These are phyloP conservation scores for Russula abietina DNA, from an alignment of 768 basidiomycete genomes.

Conservation along the genomic window DNA sequence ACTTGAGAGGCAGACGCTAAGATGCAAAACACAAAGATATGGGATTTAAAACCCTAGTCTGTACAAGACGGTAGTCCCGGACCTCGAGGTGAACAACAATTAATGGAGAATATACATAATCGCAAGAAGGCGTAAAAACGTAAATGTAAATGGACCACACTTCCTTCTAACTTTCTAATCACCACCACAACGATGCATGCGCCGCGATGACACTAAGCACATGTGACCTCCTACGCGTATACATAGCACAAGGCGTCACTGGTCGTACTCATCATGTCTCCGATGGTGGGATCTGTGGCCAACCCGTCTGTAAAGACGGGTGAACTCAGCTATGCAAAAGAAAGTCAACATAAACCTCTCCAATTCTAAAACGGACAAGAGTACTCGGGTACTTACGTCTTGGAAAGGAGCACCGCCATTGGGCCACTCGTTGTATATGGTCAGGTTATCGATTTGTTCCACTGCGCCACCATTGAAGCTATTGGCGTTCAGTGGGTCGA, in stretches of 20 bases:
- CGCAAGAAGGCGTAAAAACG: no score
- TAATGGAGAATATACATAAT: no score
- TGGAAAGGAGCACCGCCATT: conserved; percentile 26
- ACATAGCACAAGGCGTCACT: conserved; percentile 33
- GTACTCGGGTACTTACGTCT: conserved; percentile 13
- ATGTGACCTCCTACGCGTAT: no score
- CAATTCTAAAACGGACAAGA: background rate
- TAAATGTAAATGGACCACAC: no score
- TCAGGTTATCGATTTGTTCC: conserved; percentile 27
- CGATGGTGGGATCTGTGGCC: conserved; percentile 26
- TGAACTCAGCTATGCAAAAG: conserved; percentile 27
- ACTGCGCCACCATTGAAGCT: conserved; percentile 33
- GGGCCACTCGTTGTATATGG: conserved; percentile 10
- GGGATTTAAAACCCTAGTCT: no score
- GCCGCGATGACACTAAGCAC: no score
- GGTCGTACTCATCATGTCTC: conserved; percentile 32
- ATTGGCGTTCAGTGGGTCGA: conserved; percentile 25
- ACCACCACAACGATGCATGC: no score
- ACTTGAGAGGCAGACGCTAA: no score
- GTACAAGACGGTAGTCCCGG: no score
- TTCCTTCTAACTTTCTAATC: no score
- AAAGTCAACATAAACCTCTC: background rate
- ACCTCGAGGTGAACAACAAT: no score
- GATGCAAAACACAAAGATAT: no score
- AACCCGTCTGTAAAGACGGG: conserved; percentile 30